Conservation (phyloP, 1,284 basidiomycete species). For the Puccinia coronata region DNA sequence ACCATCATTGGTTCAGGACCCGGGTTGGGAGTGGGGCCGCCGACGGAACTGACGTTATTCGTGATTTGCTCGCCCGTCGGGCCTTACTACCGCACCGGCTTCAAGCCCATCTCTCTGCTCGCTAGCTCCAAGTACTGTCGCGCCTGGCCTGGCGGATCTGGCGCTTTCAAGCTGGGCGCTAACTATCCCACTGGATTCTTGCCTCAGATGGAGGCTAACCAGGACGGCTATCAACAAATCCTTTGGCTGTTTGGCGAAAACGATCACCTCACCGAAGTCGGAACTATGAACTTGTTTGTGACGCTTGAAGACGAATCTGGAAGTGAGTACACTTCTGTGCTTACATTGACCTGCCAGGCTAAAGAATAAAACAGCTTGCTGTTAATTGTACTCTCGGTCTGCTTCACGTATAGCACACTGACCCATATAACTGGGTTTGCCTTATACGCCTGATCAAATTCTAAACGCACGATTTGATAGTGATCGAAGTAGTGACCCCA, state of each 20-base stretch:
- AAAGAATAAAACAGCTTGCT: background rate
- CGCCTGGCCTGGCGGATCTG: conserved; percentile 88
- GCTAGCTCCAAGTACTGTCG: conserved; percentile 88
- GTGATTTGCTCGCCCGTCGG: conserved; percentile 86
- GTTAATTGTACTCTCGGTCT: background rate
- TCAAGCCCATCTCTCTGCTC: conserved; percentile 90
- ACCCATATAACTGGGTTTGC: background rate
- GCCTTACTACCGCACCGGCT: conserved; percentile 91
- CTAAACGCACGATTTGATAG: conserved; percentile 59
- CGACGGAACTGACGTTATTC: conserved; percentile 84
- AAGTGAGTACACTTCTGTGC: conserved; percentile 61
- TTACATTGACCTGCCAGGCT: conserved; percentile 30
- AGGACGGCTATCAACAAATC: conserved; percentile 87
- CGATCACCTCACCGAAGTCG: conserved; percentile 72
- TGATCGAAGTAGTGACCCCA: conserved; percentile 80
- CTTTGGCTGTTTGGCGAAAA: conserved; percentile 89
- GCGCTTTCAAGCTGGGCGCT: conserved; percentile 80
- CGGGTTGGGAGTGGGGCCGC: conserved; percentile 76
- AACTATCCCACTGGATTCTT: conserved; percentile 88
- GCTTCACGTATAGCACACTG: background rate
- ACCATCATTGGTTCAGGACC: conserved; percentile 88
- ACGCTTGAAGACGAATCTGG: conserved; percentile 77
- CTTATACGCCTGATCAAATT: conserved; percentile 5
- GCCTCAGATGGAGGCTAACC: conserved; percentile 80
- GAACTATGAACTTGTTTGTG: conserved; percentile 89